phyloP scores from a whole-genome alignment of 371 early-diverging fungal genomes.

The Lichtheimia hyalospora region DNA sequence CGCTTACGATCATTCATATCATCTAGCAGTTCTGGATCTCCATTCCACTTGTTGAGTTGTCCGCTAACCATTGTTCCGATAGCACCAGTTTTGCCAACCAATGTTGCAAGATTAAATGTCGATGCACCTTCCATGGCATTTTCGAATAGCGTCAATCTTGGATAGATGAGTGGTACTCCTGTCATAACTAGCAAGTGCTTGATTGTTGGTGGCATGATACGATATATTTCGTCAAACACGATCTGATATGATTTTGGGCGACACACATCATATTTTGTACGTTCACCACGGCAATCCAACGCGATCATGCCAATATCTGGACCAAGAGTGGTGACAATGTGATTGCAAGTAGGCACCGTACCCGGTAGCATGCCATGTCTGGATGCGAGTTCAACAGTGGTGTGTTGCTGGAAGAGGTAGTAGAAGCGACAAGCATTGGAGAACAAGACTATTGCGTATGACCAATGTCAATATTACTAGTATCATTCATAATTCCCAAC shows the following conservation, averaged over 20 bases:
- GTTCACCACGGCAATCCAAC: slow-evolving; percentile 77
- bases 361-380: slow-evolving; percentile 55
- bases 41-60: slow-evolving; percentile 60
- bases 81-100: slow-evolving; percentile 35
- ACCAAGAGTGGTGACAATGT: slow-evolving; percentile 58
- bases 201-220: slow-evolving; percentile 34
- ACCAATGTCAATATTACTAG: neutral
- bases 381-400: slow-evolving; percentile 55
- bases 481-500: neutral
- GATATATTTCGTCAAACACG: slow-evolving; percentile 53
- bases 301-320: slow-evolving; percentile 64
- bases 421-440: slow-evolving; percentile 72
- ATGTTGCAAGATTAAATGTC: slow-evolving; percentile 30
- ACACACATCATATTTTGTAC: slow-evolving; percentile 66
- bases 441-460: slow-evolving; percentile 22
- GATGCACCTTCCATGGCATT: slow-evolving; percentile 50
- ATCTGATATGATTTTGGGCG: slow-evolving; percentile 60
- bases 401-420: slow-evolving; percentile 85
- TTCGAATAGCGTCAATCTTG: slow-evolving; percentile 66
- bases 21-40: slow-evolving; percentile 82
- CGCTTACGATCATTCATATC: slow-evolving; percentile 75
- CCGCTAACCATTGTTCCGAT: slow-evolving; percentile 36
- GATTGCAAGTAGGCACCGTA: slow-evolving; percentile 20
- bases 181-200: slow-evolving; percentile 70
- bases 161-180: slow-evolving; percentile 79